Base-by-base conservation (phyloP, 345 rosid genomes). In the Arabidopsis arenosa region DNA sequence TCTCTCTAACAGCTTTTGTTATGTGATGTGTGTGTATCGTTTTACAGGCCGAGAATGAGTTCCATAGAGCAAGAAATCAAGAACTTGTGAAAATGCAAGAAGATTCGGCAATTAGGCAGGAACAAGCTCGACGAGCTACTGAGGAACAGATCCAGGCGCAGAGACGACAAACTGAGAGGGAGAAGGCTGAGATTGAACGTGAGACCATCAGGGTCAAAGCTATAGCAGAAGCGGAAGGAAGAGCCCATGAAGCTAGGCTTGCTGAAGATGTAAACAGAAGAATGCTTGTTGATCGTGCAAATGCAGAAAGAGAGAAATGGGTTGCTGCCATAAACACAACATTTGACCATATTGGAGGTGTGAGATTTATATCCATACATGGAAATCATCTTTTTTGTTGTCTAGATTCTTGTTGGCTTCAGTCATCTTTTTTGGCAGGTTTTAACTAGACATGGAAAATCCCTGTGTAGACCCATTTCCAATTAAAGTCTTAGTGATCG, bases 121-220 rank as follows among this genome's bases (percentile, higher is more conserved):
- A 95, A 80, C 96, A 93, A 81, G 88, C 96, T 81, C 89, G 98
- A 9, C 82, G 93, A 78, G 97, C 99, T 68, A 90, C 96, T 6
- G 99, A 93, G 85, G 98, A 95, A 72, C 98, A 93, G 75, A 95
- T 93, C 80, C 99, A 95, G 81, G 99, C 97, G 14, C 98, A 90
- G 67, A 79, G 85, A 64, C 86, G 93, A 41, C 98, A 88, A 77
- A 93, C 99, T 7, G 96, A 95, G 89, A 89, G 94, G 85, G 98
- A 93, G 82, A 95, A 89, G 77, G 99, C 98, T 79, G 97, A 95
- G 83, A 84, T 95, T 15, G 97, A 95, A 75, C 95, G 98, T 61
- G 98, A 95, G 85, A 95, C 99, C 63, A 93, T 95, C 76, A 83
- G 88, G 68, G 96, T 93, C 75, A 87, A 86, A 85, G 91, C 97